Evolutionary conservation across 2,329 filamentous ascomycete genomes (phyloP), one percentile per base, ranked within the genome.

Genomic region (Iodosphaeria phyllophila): DNA sequence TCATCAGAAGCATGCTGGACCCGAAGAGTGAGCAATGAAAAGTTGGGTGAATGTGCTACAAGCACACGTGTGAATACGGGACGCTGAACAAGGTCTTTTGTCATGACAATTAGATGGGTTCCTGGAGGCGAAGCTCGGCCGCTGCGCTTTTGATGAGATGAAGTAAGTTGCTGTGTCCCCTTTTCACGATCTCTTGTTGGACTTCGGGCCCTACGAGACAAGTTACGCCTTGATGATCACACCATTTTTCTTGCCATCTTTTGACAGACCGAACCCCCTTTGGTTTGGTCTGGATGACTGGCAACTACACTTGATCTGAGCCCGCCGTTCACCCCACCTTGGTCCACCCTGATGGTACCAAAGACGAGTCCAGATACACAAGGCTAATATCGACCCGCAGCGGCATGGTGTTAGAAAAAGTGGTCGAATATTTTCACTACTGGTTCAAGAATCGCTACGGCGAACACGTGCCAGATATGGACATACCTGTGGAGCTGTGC

Each of bases 361-460:
- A 16, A 7, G 8, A 18, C 16, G n/a, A 18, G 16, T 9, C 21
- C 21, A 23, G 10, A 13, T 13, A 17, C 16, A 19, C n/a, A n/a
- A 8, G n/a, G 3, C n/a, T 24, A 17, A 32, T 33, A 29, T 13
- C 11, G 10, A 17, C 16, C 20, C 17, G 15, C 16, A 10, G n/a
- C 13, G 74, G 69, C 34, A 55, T 74, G 26, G 65, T 83, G 5
- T 65, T 86, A 3, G 77, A 84, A 46, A 82, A 80, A 44, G 71
- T 84, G 16, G 76, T 73, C 46, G 75, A 84, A 50, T 86, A 84
- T 50, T 73, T 83, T 32, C 77, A 82, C 44, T 84, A 83, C 54
- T 77, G 76, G 56, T 73, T 82, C 49, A 74, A 72, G 40, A 63
- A 79, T 48, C 62, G 63, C 25, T 64, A 80, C 35, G 58, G 58